phyloP scores from a whole-genome alignment of 208 protist species.

The Trypanosoma cruzi region DNA sequence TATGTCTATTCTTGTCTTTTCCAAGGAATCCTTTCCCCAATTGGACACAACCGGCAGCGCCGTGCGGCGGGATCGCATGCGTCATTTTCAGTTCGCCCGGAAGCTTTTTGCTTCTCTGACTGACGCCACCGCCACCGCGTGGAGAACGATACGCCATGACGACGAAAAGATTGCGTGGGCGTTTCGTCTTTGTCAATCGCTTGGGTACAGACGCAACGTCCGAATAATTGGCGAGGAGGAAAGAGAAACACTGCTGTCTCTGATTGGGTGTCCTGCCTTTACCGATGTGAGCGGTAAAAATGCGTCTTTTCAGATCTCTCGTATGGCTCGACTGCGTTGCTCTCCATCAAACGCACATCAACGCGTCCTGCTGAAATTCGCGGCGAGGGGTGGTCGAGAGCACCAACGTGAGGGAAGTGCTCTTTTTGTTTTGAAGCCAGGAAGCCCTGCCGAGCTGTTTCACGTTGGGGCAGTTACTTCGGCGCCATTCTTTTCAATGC shows the following conservation, averaged over 20 bases:
- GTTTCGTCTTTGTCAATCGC: neutral
- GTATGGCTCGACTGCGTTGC: slow-evolving; percentile 15
- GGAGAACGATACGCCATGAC: neutral
- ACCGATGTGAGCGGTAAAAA: slow-evolving; percentile 35
- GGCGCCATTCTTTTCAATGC: slow-evolving; percentile 58
- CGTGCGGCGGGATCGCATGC: neutral
- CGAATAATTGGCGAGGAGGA: slow-evolving; percentile 48
- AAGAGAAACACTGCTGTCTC: slow-evolving; percentile 44
- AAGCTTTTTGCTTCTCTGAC: slow-evolving; percentile 28
- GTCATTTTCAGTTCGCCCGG: slow-evolving; percentile 34
- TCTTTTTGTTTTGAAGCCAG: slow-evolving; percentile 31
- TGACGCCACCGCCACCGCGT: neutral
- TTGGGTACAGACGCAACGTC: slow-evolving; percentile 26
- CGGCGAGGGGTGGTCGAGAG: slow-evolving; percentile 9
- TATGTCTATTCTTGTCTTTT: slow-evolving; percentile 20
- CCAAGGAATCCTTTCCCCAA: neutral
- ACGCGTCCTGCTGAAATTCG: slow-evolving; percentile 45
- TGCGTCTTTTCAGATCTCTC: neutral
- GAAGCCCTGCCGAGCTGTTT: slow-evolving; percentile 18
- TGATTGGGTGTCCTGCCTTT: slow-evolving; percentile 50
- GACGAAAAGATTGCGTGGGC: neutral
- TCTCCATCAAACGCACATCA: slow-evolving; percentile 40
- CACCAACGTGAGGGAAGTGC: slow-evolving; percentile 31
- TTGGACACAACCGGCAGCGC: neutral
- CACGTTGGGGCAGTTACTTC: slow-evolving; percentile 54